Conservation (phyloP, 805 yeast species). For the Sugiyamaella qingdaonensis region DNA sequence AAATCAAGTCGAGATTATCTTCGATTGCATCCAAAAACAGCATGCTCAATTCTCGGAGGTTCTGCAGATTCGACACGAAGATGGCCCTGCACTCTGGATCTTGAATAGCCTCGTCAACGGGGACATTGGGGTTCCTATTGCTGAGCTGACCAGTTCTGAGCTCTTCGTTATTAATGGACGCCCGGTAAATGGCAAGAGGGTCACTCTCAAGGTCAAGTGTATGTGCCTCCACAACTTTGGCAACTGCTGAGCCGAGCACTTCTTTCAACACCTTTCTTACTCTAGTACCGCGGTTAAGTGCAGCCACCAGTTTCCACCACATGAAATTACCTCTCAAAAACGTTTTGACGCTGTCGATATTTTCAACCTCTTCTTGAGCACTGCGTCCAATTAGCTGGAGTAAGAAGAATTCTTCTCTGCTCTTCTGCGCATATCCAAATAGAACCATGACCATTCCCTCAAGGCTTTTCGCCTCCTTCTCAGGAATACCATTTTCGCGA, state of each 20-base stretch:
- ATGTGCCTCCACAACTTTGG: conserved; percentile 18
- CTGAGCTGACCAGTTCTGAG: conserved; percentile 31
- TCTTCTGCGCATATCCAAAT: conserved; percentile 38
- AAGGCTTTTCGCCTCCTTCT: conserved; percentile 31
- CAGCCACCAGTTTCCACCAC: conserved; percentile 43
- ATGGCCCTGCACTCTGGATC: conserved; percentile 66
- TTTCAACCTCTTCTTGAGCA: conserved; percentile 26
- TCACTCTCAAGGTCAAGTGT: conserved; percentile 70
- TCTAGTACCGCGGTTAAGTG: conserved; percentile 36
- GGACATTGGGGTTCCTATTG: conserved; percentile 38
- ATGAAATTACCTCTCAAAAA: conserved; percentile 29
- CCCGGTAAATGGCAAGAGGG: conserved; percentile 47
- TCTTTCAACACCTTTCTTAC: conserved; percentile 33
- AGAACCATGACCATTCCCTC: conserved; percentile 32
- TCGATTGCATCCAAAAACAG: conserved; percentile 54
- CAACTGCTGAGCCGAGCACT: conserved; percentile 39
- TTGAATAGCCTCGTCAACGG: conserved; percentile 70
- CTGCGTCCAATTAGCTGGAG: conserved; percentile 49
- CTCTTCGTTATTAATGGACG: conserved; percentile 31
- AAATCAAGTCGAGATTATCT: conserved; percentile 42
- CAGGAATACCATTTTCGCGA: conserved; percentile 25
- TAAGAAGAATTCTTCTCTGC: conserved; percentile 68
- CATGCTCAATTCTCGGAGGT: conserved; percentile 65
- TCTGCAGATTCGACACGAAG: conserved; percentile 71
- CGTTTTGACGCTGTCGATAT: conserved; percentile 19